Percentiles rank a stretch among this genome's conserved stretches.
phyloP scores from a whole-genome alignment of 352 stramenopile genomes.

The Thalassiosira hispida region DNA sequence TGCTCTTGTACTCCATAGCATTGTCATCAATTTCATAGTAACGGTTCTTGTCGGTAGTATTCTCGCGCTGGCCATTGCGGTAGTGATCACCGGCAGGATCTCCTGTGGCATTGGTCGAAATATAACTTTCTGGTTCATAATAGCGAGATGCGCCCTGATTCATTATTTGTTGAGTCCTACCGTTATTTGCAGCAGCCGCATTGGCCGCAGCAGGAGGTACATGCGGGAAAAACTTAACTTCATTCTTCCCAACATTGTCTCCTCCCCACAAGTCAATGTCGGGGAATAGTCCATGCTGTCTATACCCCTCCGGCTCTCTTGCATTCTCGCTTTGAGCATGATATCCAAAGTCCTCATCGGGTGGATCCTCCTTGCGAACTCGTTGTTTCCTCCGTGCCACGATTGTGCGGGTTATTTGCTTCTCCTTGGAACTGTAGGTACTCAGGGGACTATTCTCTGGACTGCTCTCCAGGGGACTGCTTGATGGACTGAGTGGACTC shows the following conservation, averaged over 20 bases:
- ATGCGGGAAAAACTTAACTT: not conserved
- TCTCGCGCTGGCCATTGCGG: not conserved
- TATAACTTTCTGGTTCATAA: slow-evolving; percentile 2
- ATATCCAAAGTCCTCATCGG: slow-evolving; percentile 22
- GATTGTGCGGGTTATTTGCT: not conserved
- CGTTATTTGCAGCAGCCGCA: not conserved
- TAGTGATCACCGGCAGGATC: not conserved
- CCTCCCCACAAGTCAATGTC: slow-evolving; percentile 40
- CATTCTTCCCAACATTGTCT: not conserved
- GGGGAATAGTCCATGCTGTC: slow-evolving; percentile 44
- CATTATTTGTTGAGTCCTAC: not conserved
- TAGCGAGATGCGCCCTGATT: not conserved
- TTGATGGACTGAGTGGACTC: not conserved
- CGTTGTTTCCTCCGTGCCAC: not conserved
- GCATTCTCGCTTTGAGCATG: slow-evolving; percentile 11
- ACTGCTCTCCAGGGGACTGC: not conserved
- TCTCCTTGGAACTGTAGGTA: too few relatives aligned
- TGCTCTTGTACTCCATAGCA: not conserved
- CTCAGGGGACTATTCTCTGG: not conserved
- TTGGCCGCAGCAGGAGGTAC: not conserved
- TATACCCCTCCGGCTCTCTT: slow-evolving; percentile 33
- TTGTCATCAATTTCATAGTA: slow-evolving; percentile 1
- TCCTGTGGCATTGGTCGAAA: not conserved
- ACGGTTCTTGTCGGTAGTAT: not conserved
- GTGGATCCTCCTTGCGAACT: slow-evolving; percentile 22